phyloP scores from a whole-genome alignment of 176 grass and related monocot species.

The Tillandsia leiboldiana region DNA sequence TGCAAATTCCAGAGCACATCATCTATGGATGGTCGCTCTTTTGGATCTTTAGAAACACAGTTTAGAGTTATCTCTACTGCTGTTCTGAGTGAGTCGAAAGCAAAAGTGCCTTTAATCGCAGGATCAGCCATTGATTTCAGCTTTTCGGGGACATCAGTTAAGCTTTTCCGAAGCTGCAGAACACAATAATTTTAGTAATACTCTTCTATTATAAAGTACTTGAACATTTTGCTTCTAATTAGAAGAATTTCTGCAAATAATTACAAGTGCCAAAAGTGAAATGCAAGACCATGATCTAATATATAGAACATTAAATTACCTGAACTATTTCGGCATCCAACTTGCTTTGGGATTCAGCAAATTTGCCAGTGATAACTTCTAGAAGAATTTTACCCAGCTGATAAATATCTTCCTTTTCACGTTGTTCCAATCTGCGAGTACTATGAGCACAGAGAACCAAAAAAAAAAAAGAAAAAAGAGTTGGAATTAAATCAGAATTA shows the following conservation, averaged over 20 bases:
- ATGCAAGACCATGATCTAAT: too few species aligned
- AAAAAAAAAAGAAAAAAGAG: too few species aligned
- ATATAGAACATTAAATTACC: slow-evolving; percentile 22
- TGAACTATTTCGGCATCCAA: slow-evolving; percentile 48
- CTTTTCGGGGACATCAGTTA: slow-evolving; percentile 38
- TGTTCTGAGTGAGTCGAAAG: slow-evolving; percentile 56
- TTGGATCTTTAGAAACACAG: slow-evolving; percentile 32
- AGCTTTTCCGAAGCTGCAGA: slow-evolving; percentile 35
- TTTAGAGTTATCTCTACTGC: slow-evolving; percentile 52
- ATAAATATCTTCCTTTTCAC: slow-evolving; percentile 72
- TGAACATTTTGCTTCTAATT: too few species aligned
- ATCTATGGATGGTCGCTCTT: slow-evolving; percentile 54
- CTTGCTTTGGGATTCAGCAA: slow-evolving; percentile 28
- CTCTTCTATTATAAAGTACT: not conserved
- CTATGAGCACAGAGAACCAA: slow-evolving; percentile 20
- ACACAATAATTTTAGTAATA: slow-evolving; percentile 6
- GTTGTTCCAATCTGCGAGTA: slow-evolving; percentile 23
- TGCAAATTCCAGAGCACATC: slow-evolving; percentile 86
- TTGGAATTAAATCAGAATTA: too few species aligned
- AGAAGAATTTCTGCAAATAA: too few species aligned
- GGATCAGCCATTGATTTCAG: slow-evolving; percentile 53
- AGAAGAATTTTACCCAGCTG: slow-evolving; percentile 80
- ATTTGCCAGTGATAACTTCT: slow-evolving; percentile 81
- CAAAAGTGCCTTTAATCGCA: slow-evolving; percentile 44
- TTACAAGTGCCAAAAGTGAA: too few species aligned